These are phyloP conservation scores for Hyphopichia khmerensis DNA, from an alignment of 1,139 yeast genomes.

Conservation along the genomic window DNA sequence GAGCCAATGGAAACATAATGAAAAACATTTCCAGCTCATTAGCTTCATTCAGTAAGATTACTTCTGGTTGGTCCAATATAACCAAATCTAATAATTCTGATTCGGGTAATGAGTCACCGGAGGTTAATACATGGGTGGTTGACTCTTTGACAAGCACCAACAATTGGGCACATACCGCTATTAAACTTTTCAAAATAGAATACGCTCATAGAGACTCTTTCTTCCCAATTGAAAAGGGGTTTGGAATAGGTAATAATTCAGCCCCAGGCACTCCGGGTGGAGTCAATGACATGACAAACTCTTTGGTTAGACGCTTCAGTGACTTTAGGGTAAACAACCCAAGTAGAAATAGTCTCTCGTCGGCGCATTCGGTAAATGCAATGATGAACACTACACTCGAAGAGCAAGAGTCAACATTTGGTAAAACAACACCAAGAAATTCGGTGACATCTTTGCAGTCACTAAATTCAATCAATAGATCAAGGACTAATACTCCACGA, in stretches of 20 bases:
- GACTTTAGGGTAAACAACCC: conserved; percentile 35
- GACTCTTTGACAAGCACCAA: conserved; percentile 32
- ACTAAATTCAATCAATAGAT: conserved; percentile 40
- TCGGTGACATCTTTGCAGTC: conserved; percentile 44
- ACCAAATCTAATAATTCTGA: conserved; percentile 15
- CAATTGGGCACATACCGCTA: conserved; percentile 64
- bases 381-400: conserved; percentile 28
- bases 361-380: conserved; percentile 18
- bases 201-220: conserved; percentile 40
- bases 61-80: conserved; percentile 40
- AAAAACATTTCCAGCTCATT: conserved; percentile 41
- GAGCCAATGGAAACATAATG: conserved; percentile 29
- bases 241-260: conserved; percentile 15
- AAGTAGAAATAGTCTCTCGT: conserved; percentile 23
- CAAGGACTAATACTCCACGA: conserved; percentile 40
- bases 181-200: conserved; percentile 60
- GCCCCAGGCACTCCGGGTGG: conserved; percentile 38
- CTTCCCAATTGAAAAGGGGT: conserved; percentile 19
- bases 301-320: conserved; percentile 47
- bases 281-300: conserved; percentile 53
- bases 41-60: conserved; percentile 44
- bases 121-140: conserved; percentile 19
- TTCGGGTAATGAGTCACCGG: conserved; percentile 7
- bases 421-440: conserved; percentile 20
- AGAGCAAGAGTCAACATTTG: conserved; percentile 25